Evolutionary conservation across 2,329 filamentous ascomycete species (phyloP).

Genomic region (Nemania abortiva): DNA sequence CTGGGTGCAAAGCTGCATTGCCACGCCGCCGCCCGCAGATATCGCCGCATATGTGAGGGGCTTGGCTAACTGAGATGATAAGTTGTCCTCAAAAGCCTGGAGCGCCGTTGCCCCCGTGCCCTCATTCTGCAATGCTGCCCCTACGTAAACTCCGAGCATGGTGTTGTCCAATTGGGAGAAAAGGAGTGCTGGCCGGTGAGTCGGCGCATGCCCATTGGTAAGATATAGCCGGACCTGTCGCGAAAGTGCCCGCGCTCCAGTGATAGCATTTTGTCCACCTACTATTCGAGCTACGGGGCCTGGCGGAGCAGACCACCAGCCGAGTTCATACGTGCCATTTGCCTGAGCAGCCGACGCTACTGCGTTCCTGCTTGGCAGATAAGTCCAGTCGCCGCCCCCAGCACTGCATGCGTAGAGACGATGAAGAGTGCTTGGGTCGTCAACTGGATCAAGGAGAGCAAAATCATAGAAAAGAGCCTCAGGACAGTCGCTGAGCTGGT

Average conservation of each 20-base stretch:
- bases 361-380: not conserved
- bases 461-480: constrained; percentile 17
- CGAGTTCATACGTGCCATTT: constrained; percentile 14
- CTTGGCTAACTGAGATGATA: constrained; percentile 41
- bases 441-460: constrained; percentile 14
- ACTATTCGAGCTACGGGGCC: constrained; percentile 2
- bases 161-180: not conserved
- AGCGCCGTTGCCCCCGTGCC: constrained; percentile 48
- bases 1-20: constrained; percentile 54
- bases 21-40: constrained; percentile 42
- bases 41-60: constrained; percentile 43
- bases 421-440: not conserved
- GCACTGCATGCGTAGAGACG: constrained; percentile 9
- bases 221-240: constrained; percentile 9
- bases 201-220: not conserved
- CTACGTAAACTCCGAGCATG: constrained; percentile 7
- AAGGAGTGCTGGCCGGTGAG: not conserved
- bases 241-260: not conserved
- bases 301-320: constrained; percentile 10
- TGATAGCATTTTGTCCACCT: no score
- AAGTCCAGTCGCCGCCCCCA: constrained; percentile 3
- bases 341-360: not conserved
- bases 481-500: constrained; percentile 8
- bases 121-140: constrained; percentile 45
- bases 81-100: constrained; percentile 45